Percentiles rank a stretch among this genome's conserved stretches.
These are phyloP conservation scores for Penicillium verrucosum DNA, from an alignment of 2,329 filamentous ascomycete species.

Conservation along the genomic window DNA sequence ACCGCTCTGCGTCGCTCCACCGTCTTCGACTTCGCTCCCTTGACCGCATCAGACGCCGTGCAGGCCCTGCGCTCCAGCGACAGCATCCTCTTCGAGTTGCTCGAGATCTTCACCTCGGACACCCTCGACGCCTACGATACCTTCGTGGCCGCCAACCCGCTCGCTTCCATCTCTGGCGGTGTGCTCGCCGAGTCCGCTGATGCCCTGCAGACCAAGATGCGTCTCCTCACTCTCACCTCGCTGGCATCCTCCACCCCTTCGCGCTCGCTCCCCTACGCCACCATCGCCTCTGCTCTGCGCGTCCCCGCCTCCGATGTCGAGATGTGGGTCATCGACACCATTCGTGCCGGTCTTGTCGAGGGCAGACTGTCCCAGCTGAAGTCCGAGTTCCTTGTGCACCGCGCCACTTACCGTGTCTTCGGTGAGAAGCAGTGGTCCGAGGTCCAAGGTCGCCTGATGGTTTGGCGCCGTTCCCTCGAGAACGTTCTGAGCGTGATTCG, in stretches of 20 bases:
- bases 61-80: conserved; percentile 85
- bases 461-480: conserved; percentile 80
- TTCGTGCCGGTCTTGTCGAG: conserved; percentile 91
- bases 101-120: conserved; percentile 93
- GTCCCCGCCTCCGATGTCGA: conserved; percentile 82
- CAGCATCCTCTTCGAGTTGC: conserved; percentile 80
- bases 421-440: conserved; percentile 98
- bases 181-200: conserved; percentile 77
- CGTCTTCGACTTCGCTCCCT: conserved; percentile 70
- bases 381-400: conserved; percentile 90
- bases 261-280: conserved; percentile 82
- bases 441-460: conserved; percentile 83
- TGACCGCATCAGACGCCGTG: conserved; percentile 69
- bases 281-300: conserved; percentile 80
- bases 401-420: conserved; percentile 94
- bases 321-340: conserved; percentile 98
- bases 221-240: conserved; percentile 86
- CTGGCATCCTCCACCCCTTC: conserved; percentile 78
- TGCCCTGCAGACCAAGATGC: conserved; percentile 88
- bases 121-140: conserved; percentile 93
- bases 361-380: conserved; percentile 93
- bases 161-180: conserved; percentile 67
- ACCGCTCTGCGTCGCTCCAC: conserved; percentile 62
- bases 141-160: conserved; percentile 66
- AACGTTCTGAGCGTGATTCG: conserved; percentile 75